These are phyloP conservation scores for maize (Zea mays) DNA, from an alignment of 176 grass and related monocot genomes.

Conservation along the genomic window Zm-B73-REFERENCE-NAM-5.0 NC_050101.1:172225001-172225500, in stretches of 20 bases:
- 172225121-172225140: neutral
- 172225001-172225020: slow-evolving; percentile 41
- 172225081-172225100: neutral
- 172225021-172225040: slow-evolving; percentile 42
- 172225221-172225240: neutral
- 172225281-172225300: neutral
- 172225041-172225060: slow-evolving; percentile 14
- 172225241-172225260: slow-evolving; percentile 28
- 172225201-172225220: neutral
- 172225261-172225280: neutral
- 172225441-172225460: too few relatives aligned
- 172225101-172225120: neutral
- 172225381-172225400: slow-evolving; percentile 15
- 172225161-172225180: neutral
- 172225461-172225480: too few relatives aligned
- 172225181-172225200: slow-evolving; percentile 4
- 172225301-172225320: neutral
- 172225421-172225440: neutral
- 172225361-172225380: slow-evolving; percentile 1
- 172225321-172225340: neutral
- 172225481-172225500: too few relatives aligned
- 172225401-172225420: slow-evolving; percentile 22
- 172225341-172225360: neutral
- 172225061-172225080: neutral
- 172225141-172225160: neutral